phyloP scores from a whole-genome alignment of 257 asterid genomes.

The Fraxinus anomala region DNA sequence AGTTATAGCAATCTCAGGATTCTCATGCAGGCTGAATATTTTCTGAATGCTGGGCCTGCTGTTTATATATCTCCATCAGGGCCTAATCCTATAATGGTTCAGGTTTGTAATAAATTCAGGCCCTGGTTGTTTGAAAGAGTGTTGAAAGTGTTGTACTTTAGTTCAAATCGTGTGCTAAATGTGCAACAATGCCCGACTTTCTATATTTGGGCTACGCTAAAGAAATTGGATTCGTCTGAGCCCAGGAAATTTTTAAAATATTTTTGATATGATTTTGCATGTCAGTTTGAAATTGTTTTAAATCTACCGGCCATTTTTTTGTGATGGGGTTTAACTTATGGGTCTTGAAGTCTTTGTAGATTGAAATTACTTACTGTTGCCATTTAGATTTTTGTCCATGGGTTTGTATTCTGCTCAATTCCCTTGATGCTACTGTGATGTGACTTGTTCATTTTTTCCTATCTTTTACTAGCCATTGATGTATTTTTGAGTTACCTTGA shows the following conservation, averaged over 20 bases:
- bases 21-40: conserved; percentile 76
- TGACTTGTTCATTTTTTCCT: not conserved
- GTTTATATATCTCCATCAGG: conserved; percentile 92
- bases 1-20: conserved; percentile 28
- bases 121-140: conserved; percentile 8
- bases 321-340: not conserved
- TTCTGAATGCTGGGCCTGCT: conserved; percentile 93
- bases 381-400: not conserved
- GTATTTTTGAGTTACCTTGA: not conserved
- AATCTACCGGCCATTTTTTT: not conserved
- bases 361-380: not conserved
- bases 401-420: not conserved
- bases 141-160: not conserved
- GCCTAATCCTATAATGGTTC: conserved; percentile 98
- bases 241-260: not conserved
- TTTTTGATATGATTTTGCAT: not conserved
- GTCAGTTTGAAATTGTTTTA: not conserved
- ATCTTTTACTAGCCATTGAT: not conserved
- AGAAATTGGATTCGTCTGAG: not conserved
- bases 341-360: not conserved
- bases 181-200: not conserved
- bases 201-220: not conserved
- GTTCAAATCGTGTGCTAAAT: conserved; percentile 9
- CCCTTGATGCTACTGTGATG: not conserved
- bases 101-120: conserved; percentile 54